Conservation (phyloP, 768 basidiomycete genomes). For the Mycena latifolia region DNA sequence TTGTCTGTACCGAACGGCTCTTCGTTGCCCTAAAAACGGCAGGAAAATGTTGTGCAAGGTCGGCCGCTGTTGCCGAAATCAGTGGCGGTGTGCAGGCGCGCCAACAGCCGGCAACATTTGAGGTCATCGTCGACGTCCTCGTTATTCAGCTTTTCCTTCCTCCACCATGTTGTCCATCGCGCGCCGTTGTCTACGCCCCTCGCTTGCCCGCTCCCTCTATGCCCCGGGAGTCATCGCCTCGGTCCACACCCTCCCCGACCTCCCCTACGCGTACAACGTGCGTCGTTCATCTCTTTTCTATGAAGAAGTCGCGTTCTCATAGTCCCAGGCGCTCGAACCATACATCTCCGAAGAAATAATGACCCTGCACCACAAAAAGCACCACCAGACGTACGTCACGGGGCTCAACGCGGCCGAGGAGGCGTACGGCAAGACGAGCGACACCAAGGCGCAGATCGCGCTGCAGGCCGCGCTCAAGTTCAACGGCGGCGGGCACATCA, state of each 20-base stretch:
- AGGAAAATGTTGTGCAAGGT: too few relatives aligned
- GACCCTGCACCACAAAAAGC: conserved; percentile 93
- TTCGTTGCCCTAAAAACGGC: too few relatives aligned
- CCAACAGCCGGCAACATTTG: too few relatives aligned
- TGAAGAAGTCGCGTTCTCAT: conserved; percentile 27
- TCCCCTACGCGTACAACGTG: conserved; percentile 88
- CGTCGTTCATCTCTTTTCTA: conserved; percentile 38
- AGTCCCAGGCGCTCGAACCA: conserved; percentile 81
- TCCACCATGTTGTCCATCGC: conserved; percentile 64
- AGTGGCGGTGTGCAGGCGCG: too few relatives aligned
- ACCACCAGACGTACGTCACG: conserved; percentile 94
- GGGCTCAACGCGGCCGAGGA: conserved; percentile 95
- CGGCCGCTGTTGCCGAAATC: too few relatives aligned
- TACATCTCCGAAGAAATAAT: conserved; percentile 94
- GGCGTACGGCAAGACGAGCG: conserved; percentile 73
- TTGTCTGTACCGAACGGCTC: too few relatives aligned
- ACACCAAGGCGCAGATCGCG: conserved; percentile 81
- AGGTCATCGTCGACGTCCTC: too few relatives aligned
- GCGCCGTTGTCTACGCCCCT: conserved; percentile 56
- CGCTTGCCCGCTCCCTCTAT: conserved; percentile 59
- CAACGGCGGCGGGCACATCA: conserved; percentile 98
- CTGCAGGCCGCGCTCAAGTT: conserved; percentile 96
- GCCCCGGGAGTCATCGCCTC: conserved; percentile 56
- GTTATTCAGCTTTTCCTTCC: too few relatives aligned
- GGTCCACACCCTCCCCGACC: conserved; percentile 80